A percentile compares a stretch with the other conserved stretches of the same genome.
These are phyloP conservation scores for Astragalus membranaceus DNA, from an alignment of 306 rosid species.

Conservation along the genomic window DNA sequence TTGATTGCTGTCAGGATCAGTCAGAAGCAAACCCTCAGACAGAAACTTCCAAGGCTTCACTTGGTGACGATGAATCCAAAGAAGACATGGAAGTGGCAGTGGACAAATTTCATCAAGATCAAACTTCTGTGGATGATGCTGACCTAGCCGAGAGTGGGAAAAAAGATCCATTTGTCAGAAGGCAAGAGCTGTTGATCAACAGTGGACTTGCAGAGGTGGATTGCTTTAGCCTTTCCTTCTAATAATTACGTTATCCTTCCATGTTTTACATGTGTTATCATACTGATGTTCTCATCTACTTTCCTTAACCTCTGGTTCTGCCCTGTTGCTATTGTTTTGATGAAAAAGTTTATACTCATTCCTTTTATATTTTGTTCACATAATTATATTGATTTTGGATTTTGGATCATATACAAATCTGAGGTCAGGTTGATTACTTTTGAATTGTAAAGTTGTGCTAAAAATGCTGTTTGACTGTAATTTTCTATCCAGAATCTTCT, in stretches of 20 bases:
- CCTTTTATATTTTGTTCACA: neutral
- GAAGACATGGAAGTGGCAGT: slow-evolving; percentile 26
- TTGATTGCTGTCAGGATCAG: slow-evolving; percentile 35
- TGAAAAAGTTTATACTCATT: neutral
- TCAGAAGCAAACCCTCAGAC: slow-evolving; percentile 32
- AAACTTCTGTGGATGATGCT: slow-evolving; percentile 32
- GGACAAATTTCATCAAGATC: slow-evolving; percentile 32
- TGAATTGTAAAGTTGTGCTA: slow-evolving; percentile 10
- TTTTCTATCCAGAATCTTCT: slow-evolving; percentile 60
- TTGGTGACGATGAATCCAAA: slow-evolving; percentile 37
- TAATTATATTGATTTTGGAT: neutral
- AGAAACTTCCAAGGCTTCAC: slow-evolving; percentile 33
- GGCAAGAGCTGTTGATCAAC: slow-evolving; percentile 84
- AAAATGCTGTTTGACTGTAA: slow-evolving; percentile 14
- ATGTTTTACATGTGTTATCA: neutral
- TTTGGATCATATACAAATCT: neutral
- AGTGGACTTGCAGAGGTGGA: slow-evolving; percentile 94
- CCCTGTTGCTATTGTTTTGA: neutral
- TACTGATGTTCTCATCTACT: neutral
- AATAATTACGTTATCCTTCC: neutral
- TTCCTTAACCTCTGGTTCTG: neutral
- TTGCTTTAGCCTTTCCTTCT: slow-evolving; percentile 20
- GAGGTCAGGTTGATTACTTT: slow-evolving; percentile 1
- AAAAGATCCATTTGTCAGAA: slow-evolving; percentile 77
- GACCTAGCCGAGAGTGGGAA: slow-evolving; percentile 69